Base-by-base conservation (phyloP, 208 protist genomes). In the Herpetomonas samuelpessoai region DNA sequence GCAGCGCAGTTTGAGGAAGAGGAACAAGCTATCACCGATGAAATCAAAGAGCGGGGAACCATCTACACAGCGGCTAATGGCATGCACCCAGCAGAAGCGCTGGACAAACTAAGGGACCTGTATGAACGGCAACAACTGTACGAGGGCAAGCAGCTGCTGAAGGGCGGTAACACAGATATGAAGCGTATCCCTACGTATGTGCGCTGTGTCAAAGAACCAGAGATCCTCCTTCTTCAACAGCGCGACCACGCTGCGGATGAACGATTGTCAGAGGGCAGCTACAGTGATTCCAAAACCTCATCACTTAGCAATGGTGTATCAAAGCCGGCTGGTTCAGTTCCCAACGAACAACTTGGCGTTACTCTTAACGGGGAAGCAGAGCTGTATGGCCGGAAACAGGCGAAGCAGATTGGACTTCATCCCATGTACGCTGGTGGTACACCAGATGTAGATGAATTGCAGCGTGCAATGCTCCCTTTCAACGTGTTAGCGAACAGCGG, bases 31-130 rank as follows among this genome's bases (percentile, higher is more conserved):
- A n/a, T 58, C 35, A 19, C 45, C 16, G 26, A 29, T 51, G 10
- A 27, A 3, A 49, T 30, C n/a, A 41, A 2, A 45, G 10, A 38
- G 10, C 24, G 14, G 1, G 45, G 24, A 22, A 27, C 25, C n/a
- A 27, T 48, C 16, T 51, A 26, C 38, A 24, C 44, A 22, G 12
- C 44, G 9, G 10, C 9, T 24, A 19, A 48, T 6, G 44, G 44
- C 7, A 10, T 60, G 25, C 71, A 76, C 54, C 67, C 67, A 22
- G 62, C 70, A 1, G 19, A 81, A 3, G 71, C 59, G 12, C 55
- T 85, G 52, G 73, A 81, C 41, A 31, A 71, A 46, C 59, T 81
- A 31, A 57, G 73, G 1, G 35, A 46, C 2, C 35, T 53, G 7
- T 57, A 71, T 12, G 28, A 14, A 19, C 22, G 19, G 2, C 58